Percentiles rank a stretch among this genome's conserved stretches.
phyloP scores from a whole-genome alignment of 345 rosid species.

The Eucalyptus polybractea region DNA sequence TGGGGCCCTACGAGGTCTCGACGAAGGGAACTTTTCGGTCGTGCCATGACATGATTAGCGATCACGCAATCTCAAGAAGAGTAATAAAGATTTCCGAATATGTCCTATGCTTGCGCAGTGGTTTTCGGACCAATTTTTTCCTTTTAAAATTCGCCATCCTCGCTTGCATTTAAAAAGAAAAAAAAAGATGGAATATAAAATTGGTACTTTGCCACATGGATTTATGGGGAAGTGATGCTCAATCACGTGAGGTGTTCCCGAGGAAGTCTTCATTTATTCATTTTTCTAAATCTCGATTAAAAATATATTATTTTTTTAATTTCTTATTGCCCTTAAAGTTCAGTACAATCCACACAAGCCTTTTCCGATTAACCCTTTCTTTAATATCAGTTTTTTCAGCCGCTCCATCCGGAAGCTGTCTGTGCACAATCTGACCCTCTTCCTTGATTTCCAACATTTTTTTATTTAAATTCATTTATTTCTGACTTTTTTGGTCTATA shows the following conservation, averaged over 20 bases:
- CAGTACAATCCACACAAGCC: not conserved
- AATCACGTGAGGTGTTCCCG: not conserved
- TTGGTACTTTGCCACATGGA: not conserved
- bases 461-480: not conserved
- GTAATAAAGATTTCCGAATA: not conserved
- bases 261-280: not conserved
- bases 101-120: not conserved
- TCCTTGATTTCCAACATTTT: not conserved
- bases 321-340: not conserved
- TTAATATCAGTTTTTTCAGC: not conserved
- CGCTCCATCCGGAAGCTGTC: not conserved
- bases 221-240: not conserved
- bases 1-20: not conserved
- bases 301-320: not conserved
- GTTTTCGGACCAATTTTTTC: not conserved
- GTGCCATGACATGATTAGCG: not conserved
- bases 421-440: not conserved
- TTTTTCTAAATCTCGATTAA: not conserved
- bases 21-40: not conserved
- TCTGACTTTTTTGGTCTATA: not conserved
- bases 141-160: not conserved
- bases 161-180: not conserved
- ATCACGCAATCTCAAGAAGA: not conserved
- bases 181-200: not conserved
- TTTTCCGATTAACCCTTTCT: not conserved